phyloP scores from a whole-genome alignment of 2,329 filamentous ascomycete genomes.

The Claviceps lovelessii region DNA sequence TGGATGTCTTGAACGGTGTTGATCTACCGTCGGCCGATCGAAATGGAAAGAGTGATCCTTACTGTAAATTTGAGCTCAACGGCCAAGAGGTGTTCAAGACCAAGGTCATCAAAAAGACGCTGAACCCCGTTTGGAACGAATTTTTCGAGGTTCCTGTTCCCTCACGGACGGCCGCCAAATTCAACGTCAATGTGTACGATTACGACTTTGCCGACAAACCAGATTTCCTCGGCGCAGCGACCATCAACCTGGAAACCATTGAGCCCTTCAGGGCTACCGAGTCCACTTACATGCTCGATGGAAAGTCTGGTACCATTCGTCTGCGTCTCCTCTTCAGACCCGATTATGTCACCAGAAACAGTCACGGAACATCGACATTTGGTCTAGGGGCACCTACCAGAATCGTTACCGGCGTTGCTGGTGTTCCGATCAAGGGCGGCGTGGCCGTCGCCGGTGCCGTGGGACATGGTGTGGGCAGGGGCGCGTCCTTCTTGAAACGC shows the following conservation, averaged over 20 bases:
- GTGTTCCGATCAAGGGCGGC: conserved; percentile 87
- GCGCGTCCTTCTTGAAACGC: conserved; percentile 78
- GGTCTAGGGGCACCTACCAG: conserved; percentile 76
- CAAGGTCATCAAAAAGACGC: conserved; percentile 90
- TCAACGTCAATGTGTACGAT: conserved; percentile 74
- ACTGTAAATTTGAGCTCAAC: conserved; percentile 86
- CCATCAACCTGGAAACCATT: conserved; percentile 62
- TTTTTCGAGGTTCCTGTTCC: conserved; percentile 75
- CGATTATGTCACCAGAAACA: conserved; percentile 71
- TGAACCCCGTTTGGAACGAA: conserved; percentile 91
- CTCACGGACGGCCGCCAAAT: conserved; percentile 72
- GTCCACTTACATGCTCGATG: conserved; percentile 61
- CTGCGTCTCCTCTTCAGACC: conserved; percentile 85
- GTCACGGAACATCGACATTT: conserved; percentile 87
- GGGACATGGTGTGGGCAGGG: conserved; percentile 71
- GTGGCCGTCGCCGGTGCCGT: conserved; percentile 58
- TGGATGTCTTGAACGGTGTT: conserved; percentile 77
- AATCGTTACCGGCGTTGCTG: conserved; percentile 67
- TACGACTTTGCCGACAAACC: conserved; percentile 96
- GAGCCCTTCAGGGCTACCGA: conserved; percentile 78
- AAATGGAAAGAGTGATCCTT: conserved; percentile 94
- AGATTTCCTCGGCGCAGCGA: conserved; percentile 68
- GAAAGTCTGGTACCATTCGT: conserved; percentile 73
- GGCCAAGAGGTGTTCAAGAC: conserved; percentile 88
- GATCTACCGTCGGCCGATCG: conserved; percentile 88